A percentile compares a stretch with the other conserved stretches of the same genome.
phyloP scores from a whole-genome alignment of 208 protist genomes.

The Leishmania major region DNA sequence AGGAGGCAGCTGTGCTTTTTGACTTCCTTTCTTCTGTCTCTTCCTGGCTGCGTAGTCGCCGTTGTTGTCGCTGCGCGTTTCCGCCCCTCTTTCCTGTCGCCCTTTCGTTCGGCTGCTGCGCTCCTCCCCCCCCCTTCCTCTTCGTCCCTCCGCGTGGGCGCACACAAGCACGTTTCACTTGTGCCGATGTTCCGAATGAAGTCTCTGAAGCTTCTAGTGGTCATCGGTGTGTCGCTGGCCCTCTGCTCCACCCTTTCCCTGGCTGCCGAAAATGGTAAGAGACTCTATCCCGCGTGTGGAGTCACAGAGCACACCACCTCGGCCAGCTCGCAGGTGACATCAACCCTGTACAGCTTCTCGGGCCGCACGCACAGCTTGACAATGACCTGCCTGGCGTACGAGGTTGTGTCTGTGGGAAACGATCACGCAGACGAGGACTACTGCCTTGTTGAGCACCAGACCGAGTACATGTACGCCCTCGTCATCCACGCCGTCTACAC shows the following conservation, averaged over 20 bases:
- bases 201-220: not conserved
- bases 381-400: constrained; percentile 68
- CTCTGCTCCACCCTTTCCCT: constrained; percentile 6
- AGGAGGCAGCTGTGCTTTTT: not conserved
- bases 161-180: not conserved
- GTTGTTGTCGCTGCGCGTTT: not conserved
- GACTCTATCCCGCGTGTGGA: constrained; percentile 62
- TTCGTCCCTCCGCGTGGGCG: not conserved
- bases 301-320: constrained; percentile 25
- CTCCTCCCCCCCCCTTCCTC: not conserved
- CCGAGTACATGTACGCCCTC: constrained; percentile 62
- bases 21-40: not conserved
- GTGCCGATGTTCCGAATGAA: constrained; percentile 7
- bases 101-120: not conserved
- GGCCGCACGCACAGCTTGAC: constrained; percentile 14
- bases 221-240: constrained; percentile 23
- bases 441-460: constrained; percentile 63
- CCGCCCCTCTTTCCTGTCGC: not conserved
- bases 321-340: constrained; percentile 21
- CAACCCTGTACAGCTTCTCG: constrained; percentile 27
- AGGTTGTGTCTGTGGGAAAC: constrained; percentile 50
- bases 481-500: constrained; percentile 43
- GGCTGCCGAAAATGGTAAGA: constrained; percentile 19
- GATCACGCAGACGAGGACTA: constrained; percentile 41
- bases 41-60: not conserved